Base-by-base conservation (phyloP, 2,329 filamentous ascomycete species). In the Colletotrichum magnum region DNA sequence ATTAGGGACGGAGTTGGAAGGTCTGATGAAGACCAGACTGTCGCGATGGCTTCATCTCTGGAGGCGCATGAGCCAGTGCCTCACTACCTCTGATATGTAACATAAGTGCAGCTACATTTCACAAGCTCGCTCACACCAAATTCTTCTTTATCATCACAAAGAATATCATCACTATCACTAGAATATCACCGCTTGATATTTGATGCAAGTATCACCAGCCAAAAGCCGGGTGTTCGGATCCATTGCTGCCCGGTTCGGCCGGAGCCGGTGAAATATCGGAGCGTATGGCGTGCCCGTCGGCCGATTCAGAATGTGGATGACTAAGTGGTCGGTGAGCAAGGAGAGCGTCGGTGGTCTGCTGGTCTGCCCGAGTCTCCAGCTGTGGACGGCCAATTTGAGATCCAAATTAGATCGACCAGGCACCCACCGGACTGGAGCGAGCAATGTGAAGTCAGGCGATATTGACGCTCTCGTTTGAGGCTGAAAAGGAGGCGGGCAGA, bases 401-500 rank as follows among this genome's bases (percentile, higher is more conserved):
- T 41, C n/a, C 12, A 39, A 52, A 52, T 9, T n/a, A 18, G 57
- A 41, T 48, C 10, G 18, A 18, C 16, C 26, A 47, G 26, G 59
- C 24, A 47, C 26, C 32, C 18, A 45, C 43, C 21, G 52, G 18
- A 6, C 15, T 54, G n/a, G 28, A 53, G 21, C 41, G 28, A 53
- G 21, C 41, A 6, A 60, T 24, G 21, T 24, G 21, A 24, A 4
- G 66, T 60, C 56, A 57, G 43, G 50, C 56, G 62, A 69, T 51
- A 41, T 56, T 60, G 56, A 39, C 41, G 32, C 36, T 69, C 36
- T 69, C 62, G 56, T 26, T 21, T 54, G 54, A 45, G 62, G 61
- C 62, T 66, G 7, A 24, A 65, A 56, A 52, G 54, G 53, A 53
- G 54, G 43, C 47, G 28, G 21, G 18, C 4, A 68, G 66, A 69